These are phyloP conservation scores for Santalum album DNA, from an alignment of 164 flowering plant genomes.

Conservation along the genomic window DNA sequence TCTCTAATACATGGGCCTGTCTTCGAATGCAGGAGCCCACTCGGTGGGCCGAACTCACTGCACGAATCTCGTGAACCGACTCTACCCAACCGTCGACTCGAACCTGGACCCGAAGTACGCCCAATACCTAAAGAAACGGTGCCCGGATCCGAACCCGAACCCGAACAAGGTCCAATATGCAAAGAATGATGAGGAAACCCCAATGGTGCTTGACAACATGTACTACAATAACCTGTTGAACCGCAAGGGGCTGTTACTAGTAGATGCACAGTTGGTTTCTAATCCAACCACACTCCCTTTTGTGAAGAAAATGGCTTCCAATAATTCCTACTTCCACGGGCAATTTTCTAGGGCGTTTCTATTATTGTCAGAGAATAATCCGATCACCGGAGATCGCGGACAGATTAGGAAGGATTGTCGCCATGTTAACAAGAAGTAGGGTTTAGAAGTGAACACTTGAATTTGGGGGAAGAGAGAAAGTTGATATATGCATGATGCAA, in stretches of 20 bases:
- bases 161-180: slow-evolving; percentile 55
- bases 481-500: no score
- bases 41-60: slow-evolving; percentile 89
- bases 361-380: slow-evolving; percentile 67
- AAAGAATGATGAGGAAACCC: slow-evolving; percentile 61
- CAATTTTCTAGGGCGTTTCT: slow-evolving; percentile 55
- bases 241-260: slow-evolving; percentile 54
- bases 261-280: slow-evolving; percentile 59
- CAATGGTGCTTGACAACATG: slow-evolving; percentile 69
- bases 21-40: slow-evolving; percentile 91
- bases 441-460: no score
- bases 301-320: slow-evolving; percentile 70
- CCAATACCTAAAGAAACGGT: slow-evolving; percentile 51
- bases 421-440: slow-evolving; percentile 25
- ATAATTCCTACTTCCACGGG: slow-evolving; percentile 60
- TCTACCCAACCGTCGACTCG: slow-evolving; percentile 77
- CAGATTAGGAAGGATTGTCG: slow-evolving; percentile 80
- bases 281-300: slow-evolving; percentile 52
- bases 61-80: slow-evolving; percentile 52
- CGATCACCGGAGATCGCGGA: slow-evolving; percentile 53
- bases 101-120: slow-evolving; percentile 65
- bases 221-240: slow-evolving; percentile 68
- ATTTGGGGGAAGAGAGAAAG: no score
- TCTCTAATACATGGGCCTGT: no score
- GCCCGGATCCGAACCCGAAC: slow-evolving; percentile 64